Evolutionary conservation across 805 yeast species (phyloP).

Genomic region (Cyberlindnera bimundalis): DNA sequence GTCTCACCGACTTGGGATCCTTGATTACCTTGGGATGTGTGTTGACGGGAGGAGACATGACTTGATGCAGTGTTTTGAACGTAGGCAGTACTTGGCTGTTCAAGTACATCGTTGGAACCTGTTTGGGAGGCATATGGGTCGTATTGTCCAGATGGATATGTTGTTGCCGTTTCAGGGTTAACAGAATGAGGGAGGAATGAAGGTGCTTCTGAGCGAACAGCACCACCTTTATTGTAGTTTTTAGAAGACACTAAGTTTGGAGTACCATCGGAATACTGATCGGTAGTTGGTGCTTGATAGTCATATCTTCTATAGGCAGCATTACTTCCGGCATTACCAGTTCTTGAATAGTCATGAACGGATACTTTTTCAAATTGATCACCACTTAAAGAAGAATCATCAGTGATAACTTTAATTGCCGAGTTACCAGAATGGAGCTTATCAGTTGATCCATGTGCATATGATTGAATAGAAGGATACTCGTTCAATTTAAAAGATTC

Average conservation of each 20-base stretch:
- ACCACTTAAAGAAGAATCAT: constrained; percentile 24
- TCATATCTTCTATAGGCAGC: constrained; percentile 17
- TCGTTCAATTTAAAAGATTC: constrained; percentile 16
- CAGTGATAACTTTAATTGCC: constrained; percentile 22
- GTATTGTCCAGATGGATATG: constrained; percentile 19
- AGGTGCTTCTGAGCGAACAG: constrained; percentile 25
- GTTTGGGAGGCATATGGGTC: not conserved
- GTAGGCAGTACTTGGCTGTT: not conserved
- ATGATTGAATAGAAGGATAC: constrained; percentile 8
- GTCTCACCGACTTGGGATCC: not conserved
- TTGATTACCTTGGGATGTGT: not conserved
- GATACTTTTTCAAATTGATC: constrained; percentile 26
- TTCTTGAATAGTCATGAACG: constrained; percentile 24
- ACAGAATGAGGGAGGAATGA: constrained; percentile 23
- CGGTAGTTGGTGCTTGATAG: constrained; percentile 1
- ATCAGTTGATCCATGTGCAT: constrained; percentile 12
- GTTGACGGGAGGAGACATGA: not conserved
- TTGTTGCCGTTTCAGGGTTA: constrained; percentile 22
- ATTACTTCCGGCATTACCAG: constrained; percentile 7
- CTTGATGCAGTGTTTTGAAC: not conserved
- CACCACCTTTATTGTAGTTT: constrained; percentile 23
- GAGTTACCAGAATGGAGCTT: constrained; percentile 14
- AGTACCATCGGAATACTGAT: constrained; percentile 18
- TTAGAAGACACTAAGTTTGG: constrained; percentile 27
- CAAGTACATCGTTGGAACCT: not conserved